These are phyloP conservation scores for Cenchrus fungigraminus DNA, from an alignment of 176 grass and related monocot genomes.

Conservation along the genomic window DNA sequence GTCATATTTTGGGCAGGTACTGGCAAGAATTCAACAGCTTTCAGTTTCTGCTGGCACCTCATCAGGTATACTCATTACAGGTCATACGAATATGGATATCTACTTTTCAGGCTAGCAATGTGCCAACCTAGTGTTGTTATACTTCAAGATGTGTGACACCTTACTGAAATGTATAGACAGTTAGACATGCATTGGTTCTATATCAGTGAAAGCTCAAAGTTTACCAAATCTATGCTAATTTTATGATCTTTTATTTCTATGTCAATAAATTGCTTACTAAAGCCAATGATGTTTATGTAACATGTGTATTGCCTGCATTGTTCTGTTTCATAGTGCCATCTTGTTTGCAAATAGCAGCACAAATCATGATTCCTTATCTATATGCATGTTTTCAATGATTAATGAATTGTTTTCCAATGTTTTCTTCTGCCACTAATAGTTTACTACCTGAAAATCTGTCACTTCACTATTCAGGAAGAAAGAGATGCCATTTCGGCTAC, in stretches of 20 bases:
- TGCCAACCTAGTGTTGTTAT: neutral
- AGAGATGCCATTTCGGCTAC: conserved; percentile 91
- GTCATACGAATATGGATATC: neutral
- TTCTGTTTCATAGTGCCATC: neutral
- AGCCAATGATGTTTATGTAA: neutral
- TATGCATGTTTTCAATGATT: neutral
- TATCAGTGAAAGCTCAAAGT: conserved; percentile 15
- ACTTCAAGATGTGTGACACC: neutral
- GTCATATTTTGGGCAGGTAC: conserved; percentile 61
- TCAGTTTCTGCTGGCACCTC: conserved; percentile 89
- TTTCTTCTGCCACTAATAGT: neutral
- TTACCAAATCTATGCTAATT: neutral
- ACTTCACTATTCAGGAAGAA: conserved; percentile 64
- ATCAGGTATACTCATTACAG: conserved; percentile 68
- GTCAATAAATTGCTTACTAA: neutral
- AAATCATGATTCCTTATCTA: conserved; percentile 7
- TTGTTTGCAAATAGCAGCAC: neutral
- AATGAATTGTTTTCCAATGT: neutral
- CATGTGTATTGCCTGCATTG: neutral
- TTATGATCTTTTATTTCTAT: conserved; percentile 17
- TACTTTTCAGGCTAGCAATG: conserved; percentile 23
- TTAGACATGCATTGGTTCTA: conserved; percentile 30
- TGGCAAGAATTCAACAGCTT: conserved; percentile 98
- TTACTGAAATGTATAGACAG: conserved; percentile 2
- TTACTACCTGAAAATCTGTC: neutral